Conservation (phyloP, 2,329 filamentous ascomycete genomes). For the Penicillium sp. region DNA sequence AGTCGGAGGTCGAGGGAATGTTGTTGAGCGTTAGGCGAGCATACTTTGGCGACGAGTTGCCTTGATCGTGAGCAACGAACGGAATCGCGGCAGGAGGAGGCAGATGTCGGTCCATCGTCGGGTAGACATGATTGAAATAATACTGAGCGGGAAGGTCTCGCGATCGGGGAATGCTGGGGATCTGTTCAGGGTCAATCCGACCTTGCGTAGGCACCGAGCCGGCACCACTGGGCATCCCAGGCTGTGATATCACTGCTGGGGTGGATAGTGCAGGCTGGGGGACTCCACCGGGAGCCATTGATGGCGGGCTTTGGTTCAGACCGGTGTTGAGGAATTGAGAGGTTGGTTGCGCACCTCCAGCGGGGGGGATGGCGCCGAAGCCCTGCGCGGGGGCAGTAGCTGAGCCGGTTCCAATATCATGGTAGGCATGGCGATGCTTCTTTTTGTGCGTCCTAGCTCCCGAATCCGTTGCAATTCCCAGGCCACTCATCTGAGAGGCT, state of each 20-base stretch:
- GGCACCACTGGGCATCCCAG: conserved; percentile 46
- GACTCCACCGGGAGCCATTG: conserved; percentile 33
- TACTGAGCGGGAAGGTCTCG: conserved; percentile 80
- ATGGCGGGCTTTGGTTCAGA: conserved; percentile 41
- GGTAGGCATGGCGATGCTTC: conserved; percentile 93
- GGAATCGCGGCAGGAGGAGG: conserved; percentile 86
- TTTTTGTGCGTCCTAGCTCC: conserved; percentile 65
- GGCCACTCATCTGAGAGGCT: conserved; percentile 72
- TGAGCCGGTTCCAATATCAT: conserved; percentile 67
- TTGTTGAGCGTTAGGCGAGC: conserved; percentile 90
- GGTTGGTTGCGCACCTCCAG: conserved; percentile 55
- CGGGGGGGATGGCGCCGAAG: conserved; percentile 68
- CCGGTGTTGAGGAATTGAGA: conserved; percentile 63
- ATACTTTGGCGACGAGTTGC: conserved; percentile 93
- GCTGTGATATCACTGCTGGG: conserved; percentile 31
- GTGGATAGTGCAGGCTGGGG: conserved; percentile 24
- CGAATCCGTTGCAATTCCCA: conserved; percentile 63
- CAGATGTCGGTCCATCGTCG: conserved; percentile 91
- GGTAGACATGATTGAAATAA: conserved; percentile 85
- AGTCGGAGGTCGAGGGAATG: conserved; percentile 81
- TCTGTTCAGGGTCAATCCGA: conserved; percentile 84
- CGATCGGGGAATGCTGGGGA: conserved; percentile 85
- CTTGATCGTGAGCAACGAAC: conserved; percentile 93
- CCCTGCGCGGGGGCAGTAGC: conserved; percentile 60
- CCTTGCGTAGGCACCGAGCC: conserved; percentile 67